Evolutionary conservation across 306 rosid species (phyloP).

Genomic region (Adenanthera pavonina): DNA sequence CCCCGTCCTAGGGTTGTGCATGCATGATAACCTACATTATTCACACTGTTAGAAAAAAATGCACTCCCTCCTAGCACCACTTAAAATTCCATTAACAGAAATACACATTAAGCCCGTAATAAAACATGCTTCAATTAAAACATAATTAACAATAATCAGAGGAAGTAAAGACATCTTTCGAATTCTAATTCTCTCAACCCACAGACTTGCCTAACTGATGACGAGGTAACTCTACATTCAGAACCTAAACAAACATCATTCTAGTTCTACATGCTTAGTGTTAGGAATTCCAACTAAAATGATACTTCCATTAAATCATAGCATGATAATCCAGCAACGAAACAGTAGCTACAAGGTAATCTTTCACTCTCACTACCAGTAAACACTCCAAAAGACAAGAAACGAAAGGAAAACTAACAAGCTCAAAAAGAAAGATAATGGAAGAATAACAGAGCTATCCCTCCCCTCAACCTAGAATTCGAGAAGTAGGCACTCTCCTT

Average conservation of each 20-base stretch:
- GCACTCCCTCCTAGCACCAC: slow-evolving; percentile 22
- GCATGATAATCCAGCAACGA: too few species aligned
- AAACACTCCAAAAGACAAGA: too few species aligned
- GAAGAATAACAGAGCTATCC: too few species aligned
- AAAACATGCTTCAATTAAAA: slow-evolving; percentile 21
- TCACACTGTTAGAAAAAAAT: slow-evolving; percentile 44
- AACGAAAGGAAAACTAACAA: too few species aligned
- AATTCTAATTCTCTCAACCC: slow-evolving; percentile 15
- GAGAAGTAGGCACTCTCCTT: too few species aligned
- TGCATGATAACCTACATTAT: slow-evolving; percentile 80
- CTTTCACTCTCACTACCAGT: too few species aligned
- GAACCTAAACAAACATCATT: slow-evolving; percentile 28
- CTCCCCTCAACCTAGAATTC: too few species aligned
- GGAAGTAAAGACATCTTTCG: slow-evolving; percentile 21
- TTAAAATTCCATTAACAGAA: slow-evolving; percentile 24
- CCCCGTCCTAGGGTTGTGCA: slow-evolving; percentile 74
- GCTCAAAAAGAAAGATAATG: too few species aligned
- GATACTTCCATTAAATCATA: too few species aligned
- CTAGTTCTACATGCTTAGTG: neutral
- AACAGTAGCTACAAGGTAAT: too few species aligned
- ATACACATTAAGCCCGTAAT: slow-evolving; percentile 1
- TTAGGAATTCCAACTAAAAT: too few species aligned
- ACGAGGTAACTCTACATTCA: slow-evolving; percentile 4
- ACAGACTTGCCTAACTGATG: slow-evolving; percentile 29
- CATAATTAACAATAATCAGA: neutral